Percentiles rank a stretch among this genome's conserved stretches.
Conservation (phyloP, 371 early-diverging fungal species). For the Batkoa obscura region DNA sequence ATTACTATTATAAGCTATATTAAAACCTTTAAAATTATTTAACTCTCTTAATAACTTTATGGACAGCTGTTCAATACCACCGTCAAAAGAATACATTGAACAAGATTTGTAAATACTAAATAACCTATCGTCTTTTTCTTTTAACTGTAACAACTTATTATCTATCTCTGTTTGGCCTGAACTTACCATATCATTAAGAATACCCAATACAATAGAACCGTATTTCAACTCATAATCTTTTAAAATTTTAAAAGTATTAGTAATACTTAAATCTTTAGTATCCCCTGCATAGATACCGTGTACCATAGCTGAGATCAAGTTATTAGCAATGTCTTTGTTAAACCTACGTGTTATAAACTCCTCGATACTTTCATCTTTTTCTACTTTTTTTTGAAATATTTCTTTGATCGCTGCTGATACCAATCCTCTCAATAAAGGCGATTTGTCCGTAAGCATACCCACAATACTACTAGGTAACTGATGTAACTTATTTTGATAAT, state of each 20-base stretch:
- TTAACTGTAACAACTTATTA: constrained; percentile 13
- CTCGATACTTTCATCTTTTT: constrained; percentile 49
- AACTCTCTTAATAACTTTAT: constrained; percentile 29
- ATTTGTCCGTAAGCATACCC: constrained; percentile 21
- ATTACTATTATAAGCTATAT: background rate
- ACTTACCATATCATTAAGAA: constrained; percentile 12
- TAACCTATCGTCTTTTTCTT: constrained; percentile 28
- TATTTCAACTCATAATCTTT: constrained; percentile 40
- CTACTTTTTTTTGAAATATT: constrained; percentile 13
- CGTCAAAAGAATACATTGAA: constrained; percentile 60
- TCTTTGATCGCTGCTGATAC: constrained; percentile 21
- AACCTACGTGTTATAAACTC: constrained; percentile 58
- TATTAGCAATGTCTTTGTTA: constrained; percentile 36
- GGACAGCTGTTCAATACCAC: constrained; percentile 56
- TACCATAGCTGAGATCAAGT: constrained; percentile 63
- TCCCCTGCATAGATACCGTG: constrained; percentile 92
- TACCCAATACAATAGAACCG: constrained; percentile 30
- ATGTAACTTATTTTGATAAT: constrained; percentile 18
- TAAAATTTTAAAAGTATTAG: constrained; percentile 44
- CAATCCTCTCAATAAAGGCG: constrained; percentile 29
- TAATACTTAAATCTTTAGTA: constrained; percentile 43
- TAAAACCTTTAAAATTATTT: background rate
- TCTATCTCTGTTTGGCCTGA: constrained; percentile 8
- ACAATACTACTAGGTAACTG: constrained; percentile 21
- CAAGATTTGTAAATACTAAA: constrained; percentile 30